Conservation (phyloP, 2,329 filamentous ascomycete species). For the Epichloe scottii region DNA sequence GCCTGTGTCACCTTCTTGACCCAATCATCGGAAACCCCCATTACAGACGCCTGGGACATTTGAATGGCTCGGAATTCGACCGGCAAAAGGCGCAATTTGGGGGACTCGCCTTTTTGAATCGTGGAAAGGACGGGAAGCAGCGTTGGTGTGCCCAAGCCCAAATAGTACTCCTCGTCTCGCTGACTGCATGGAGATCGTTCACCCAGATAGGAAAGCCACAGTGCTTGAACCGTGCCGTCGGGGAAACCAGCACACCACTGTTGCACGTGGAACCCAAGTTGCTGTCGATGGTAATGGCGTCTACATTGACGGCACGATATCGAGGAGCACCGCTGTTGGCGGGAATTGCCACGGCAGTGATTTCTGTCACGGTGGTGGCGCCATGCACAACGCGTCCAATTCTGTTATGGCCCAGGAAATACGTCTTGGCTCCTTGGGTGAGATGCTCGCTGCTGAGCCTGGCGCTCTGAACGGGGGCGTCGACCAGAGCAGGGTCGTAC, state of each 20-base stretch:
- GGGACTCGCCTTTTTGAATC: constrained; percentile 69
- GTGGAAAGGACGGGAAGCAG: constrained; percentile 79
- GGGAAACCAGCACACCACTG: constrained; percentile 81
- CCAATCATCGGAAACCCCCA: constrained; percentile 98
- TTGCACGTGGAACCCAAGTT: constrained; percentile 83
- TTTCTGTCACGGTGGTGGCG: constrained; percentile 90
- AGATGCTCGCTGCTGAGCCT: constrained; percentile 70
- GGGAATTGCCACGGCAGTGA: constrained; percentile 92
- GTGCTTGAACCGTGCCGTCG: constrained; percentile 82
- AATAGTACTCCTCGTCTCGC: constrained; percentile 91
- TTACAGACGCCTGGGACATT: constrained; percentile 92
- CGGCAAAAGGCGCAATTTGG: constrained; percentile 78
- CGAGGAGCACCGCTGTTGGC: constrained; percentile 83
- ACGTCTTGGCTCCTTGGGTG: constrained; percentile 84
- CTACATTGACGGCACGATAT: constrained; percentile 89
- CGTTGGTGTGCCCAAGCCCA: constrained; percentile 80
- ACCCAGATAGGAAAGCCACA: constrained; percentile 95
- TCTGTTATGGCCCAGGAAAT: constrained; percentile 97
- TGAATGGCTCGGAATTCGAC: constrained; percentile 92
- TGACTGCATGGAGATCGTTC: constrained; percentile 68
- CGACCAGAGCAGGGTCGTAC: constrained; percentile 87
- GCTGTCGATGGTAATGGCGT: constrained; percentile 94
- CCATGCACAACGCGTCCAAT: constrained; percentile 89
- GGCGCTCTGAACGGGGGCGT: constrained; percentile 84
- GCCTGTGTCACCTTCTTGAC: constrained; percentile 79